These are phyloP conservation scores for Logfia minima DNA, from an alignment of 129 eudicot species.

Conservation along the genomic window DNA sequence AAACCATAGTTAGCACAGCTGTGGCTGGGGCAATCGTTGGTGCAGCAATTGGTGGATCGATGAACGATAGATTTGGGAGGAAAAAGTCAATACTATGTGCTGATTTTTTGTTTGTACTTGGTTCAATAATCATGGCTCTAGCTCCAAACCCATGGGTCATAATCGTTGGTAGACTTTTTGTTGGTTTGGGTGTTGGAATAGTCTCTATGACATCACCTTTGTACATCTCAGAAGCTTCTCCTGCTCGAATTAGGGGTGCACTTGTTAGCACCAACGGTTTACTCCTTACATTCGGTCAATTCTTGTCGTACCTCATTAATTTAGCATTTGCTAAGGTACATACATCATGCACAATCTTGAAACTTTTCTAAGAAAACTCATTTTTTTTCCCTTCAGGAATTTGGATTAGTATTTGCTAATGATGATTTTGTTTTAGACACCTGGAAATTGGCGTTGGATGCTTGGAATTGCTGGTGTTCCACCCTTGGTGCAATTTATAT, in stretches of 20 bases:
- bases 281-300: constrained; percentile 71
- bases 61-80: constrained; percentile 64
- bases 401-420: neutral
- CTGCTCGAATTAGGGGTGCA: constrained; percentile 75
- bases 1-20: constrained; percentile 78
- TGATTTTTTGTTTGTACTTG: constrained; percentile 52
- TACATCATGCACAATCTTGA: constrained; percentile 12
- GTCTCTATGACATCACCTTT: constrained; percentile 83
- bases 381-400: neutral
- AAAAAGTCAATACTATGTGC: constrained; percentile 55
- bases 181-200: constrained; percentile 77
- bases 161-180: constrained; percentile 62
- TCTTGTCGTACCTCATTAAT: constrained; percentile 64
- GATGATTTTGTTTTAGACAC: constrained; percentile 40
- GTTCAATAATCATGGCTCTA: constrained; percentile 60
- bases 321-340: constrained; percentile 71
- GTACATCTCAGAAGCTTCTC: constrained; percentile 77
- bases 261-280: constrained; percentile 83
- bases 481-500: constrained; percentile 56
- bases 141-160: constrained; percentile 62
- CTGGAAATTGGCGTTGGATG: constrained; percentile 88
- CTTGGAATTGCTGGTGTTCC: constrained; percentile 78
- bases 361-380: no score
- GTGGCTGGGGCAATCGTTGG: constrained; percentile 81
- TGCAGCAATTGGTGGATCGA: constrained; percentile 63